Conservation (phyloP, 1,284 basidiomycete genomes). For the Heterobasidion annosum region DNA sequence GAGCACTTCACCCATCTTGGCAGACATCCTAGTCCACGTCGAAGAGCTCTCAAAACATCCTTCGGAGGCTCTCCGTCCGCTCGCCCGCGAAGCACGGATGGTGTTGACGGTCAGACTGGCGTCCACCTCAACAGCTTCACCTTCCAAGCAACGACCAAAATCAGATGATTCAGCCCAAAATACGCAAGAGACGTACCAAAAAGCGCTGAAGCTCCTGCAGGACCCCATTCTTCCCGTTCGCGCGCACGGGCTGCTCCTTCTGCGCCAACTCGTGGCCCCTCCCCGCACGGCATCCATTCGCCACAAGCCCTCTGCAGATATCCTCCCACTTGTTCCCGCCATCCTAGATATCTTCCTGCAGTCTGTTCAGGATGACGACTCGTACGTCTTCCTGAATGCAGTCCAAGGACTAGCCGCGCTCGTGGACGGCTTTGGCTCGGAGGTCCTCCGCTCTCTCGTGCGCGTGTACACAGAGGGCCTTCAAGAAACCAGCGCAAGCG, state of each 20-base stretch:
- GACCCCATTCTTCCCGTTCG: constrained; percentile 94
- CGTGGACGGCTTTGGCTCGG: constrained; percentile 70
- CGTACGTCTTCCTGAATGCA: constrained; percentile 91
- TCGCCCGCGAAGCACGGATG: constrained; percentile 72
- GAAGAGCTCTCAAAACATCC: constrained; percentile 42
- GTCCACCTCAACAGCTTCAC: constrained; percentile 32
- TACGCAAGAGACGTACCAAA: constrained; percentile 69
- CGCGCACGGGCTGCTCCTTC: constrained; percentile 81
- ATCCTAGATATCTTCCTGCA: constrained; percentile 87
- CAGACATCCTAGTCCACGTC: constrained; percentile 63
- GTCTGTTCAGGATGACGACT: constrained; percentile 86
- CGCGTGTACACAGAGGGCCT: constrained; percentile 52
- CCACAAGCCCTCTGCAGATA: constrained; percentile 22
- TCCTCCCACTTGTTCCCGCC: constrained; percentile 66
- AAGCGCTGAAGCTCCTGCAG: constrained; percentile 81
- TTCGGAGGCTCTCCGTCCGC: constrained; percentile 39
- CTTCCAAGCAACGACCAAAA: constrained; percentile 12
- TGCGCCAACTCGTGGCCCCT: constrained; percentile 60
- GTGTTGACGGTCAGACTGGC: constrained; percentile 74
- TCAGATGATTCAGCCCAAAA: constrained; percentile 27
- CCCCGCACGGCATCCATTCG: neutral
- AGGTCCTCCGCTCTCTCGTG: constrained; percentile 61
- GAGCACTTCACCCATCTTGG: constrained; percentile 50
- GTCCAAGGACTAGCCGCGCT: constrained; percentile 84
- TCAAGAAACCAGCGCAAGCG: constrained; percentile 30